Evolutionary conservation across 1,284 basidiomycete species (phyloP).

Genomic region (Porodaedalea pini): DNA sequence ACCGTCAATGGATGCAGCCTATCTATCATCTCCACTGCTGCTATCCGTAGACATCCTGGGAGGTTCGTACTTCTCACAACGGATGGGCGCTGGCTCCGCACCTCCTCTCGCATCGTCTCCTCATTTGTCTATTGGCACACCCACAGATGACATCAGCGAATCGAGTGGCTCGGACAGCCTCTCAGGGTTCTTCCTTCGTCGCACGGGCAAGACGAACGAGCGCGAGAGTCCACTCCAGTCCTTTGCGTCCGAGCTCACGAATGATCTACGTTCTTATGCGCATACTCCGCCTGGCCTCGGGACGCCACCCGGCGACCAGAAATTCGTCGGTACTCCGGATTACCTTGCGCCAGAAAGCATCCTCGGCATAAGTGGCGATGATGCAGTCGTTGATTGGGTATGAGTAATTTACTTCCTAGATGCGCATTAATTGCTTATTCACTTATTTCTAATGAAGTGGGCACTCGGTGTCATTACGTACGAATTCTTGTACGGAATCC

Average conservation of each 20-base stretch:
- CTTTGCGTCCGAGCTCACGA: constrained; percentile 78
- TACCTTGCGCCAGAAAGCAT: constrained; percentile 97
- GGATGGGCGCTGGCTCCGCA: constrained; percentile 44
- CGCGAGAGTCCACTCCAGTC: constrained; percentile 74
- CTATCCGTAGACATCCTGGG: constrained; percentile 51
- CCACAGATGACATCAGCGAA: constrained; percentile 79
- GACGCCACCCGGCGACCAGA: constrained; percentile 80
- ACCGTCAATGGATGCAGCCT: constrained; percentile 80
- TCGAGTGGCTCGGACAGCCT: constrained; percentile 83
- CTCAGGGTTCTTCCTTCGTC: constrained; percentile 53
- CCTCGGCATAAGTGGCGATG: constrained; percentile 92
- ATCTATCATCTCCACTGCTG: constrained; percentile 69
- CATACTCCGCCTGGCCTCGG: constrained; percentile 44
- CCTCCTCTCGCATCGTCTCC: constrained; percentile 59
- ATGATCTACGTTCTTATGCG: constrained; percentile 69
- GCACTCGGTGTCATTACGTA: constrained; percentile 97
- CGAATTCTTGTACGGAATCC: constrained; percentile 96
- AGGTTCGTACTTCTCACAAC: constrained; percentile 80
- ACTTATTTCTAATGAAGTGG: constrained; percentile 59
- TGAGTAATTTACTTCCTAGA: constrained; percentile 27
- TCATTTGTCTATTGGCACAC: constrained; percentile 45
- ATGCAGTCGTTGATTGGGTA: constrained; percentile 96
- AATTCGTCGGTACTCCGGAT: constrained; percentile 96
- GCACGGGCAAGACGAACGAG: constrained; percentile 42
- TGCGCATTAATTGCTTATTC: constrained; percentile 1